Evolutionary conservation across 192 early-diverging fungal genomes (phyloP).

Genomic region (Gigaspora rosea): DNA sequence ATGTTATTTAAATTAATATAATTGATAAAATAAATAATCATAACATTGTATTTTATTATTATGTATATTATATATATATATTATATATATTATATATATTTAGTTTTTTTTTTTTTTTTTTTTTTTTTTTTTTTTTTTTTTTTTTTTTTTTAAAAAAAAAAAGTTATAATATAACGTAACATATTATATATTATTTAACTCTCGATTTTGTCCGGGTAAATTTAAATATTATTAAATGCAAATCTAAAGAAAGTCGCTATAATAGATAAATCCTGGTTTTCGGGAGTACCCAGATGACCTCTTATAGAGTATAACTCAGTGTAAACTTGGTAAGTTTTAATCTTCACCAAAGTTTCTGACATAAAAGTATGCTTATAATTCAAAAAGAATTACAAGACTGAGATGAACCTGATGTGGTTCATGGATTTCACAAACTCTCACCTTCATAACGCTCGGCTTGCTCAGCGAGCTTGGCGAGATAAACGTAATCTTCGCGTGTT

Average conservation of each 20-base stretch:
- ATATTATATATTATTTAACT: no score
- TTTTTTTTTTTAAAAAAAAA: neutral
- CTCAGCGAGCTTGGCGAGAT: constrained; percentile 99
- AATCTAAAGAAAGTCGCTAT: no score
- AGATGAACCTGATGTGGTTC: constrained; percentile 18
- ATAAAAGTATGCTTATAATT: neutral
- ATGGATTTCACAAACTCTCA: constrained; percentile 44
- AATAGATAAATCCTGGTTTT: no score
- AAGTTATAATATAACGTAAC: neutral
- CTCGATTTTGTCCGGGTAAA: no score
- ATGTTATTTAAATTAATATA: constrained; percentile 5
- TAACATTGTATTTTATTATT: neutral
- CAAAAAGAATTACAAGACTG: constrained; percentile 2
- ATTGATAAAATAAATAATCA: neutral
- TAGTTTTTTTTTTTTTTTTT: neutral
- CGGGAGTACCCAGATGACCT: no score
- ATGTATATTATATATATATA: neutral
- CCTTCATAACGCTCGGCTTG: constrained; percentile 99
- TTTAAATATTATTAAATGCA: no score
- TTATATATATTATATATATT: no score
- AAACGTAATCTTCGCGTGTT: constrained; percentile 68
- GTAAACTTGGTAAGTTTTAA: no score
- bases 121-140: neutral
- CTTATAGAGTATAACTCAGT: no score
- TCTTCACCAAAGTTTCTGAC: no score